A percentile compares a stretch with the other conserved stretches of the same genome.
Conservation (phyloP, 257 asterid genomes). For the Salvia miltiorrhiza region DNA sequence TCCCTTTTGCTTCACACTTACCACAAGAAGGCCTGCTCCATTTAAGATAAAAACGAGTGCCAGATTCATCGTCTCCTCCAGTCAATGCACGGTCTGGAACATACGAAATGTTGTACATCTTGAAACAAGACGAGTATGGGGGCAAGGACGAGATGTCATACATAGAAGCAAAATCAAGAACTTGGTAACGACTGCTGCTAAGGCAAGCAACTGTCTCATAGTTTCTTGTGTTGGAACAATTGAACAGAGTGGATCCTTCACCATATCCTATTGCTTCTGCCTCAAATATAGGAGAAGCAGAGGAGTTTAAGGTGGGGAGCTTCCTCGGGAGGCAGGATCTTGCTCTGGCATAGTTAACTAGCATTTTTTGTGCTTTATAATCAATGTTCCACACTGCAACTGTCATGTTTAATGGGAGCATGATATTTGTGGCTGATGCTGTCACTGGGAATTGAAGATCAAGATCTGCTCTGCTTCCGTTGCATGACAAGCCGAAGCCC, state of each 20-base stretch:
- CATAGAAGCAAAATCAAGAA: constrained; percentile 6
- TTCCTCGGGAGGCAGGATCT: constrained; percentile 32
- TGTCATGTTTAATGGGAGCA: constrained; percentile 15
- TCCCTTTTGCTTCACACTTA: constrained; percentile 23
- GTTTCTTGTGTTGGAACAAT: constrained; percentile 11
- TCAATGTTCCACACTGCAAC: constrained; percentile 24
- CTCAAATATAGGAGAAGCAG: constrained; percentile 23
- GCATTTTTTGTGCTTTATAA: constrained; percentile 30
- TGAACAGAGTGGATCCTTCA: constrained; percentile 29
- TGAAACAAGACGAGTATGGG: constrained; percentile 32
- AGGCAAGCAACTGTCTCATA: constrained; percentile 17
- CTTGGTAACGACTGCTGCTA: constrained; percentile 11
- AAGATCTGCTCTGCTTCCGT: constrained; percentile 6
- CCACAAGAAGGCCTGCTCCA: constrained; percentile 35
- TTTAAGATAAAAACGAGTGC: constrained; percentile 16
- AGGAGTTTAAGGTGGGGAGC: constrained; percentile 9
- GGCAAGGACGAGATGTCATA: constrained; percentile 17
- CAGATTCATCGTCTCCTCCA: constrained; percentile 5
- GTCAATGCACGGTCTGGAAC: constrained; percentile 21
- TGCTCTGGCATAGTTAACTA: constrained; percentile 4
- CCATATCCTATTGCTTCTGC: constrained; percentile 14
- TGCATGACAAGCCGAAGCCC: constrained; percentile 33
- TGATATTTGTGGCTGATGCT: constrained; percentile 18
- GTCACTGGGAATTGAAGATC: constrained; percentile 24
- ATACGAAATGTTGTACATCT: constrained; percentile 31